A percentile compares a stretch with the other conserved stretches of the same genome.
These are phyloP conservation scores for Corynespora cassiicola DNA, from an alignment of 2,329 filamentous ascomycete genomes.

Conservation along the genomic window DNA sequence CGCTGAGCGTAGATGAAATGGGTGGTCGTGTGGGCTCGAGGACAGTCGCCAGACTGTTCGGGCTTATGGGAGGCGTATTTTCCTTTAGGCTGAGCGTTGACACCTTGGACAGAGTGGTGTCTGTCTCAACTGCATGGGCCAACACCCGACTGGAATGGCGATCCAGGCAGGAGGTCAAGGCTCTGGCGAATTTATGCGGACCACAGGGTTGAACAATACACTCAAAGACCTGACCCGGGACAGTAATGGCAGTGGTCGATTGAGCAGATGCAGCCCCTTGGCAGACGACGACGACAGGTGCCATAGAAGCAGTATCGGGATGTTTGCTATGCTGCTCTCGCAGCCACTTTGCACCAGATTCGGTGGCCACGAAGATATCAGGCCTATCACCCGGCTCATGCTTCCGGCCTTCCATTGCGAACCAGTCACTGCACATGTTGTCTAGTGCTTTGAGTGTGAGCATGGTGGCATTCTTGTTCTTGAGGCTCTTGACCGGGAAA, in stretches of 20 bases:
- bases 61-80: constrained; percentile 21
- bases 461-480: constrained; percentile 38
- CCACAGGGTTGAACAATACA: constrained; percentile 45
- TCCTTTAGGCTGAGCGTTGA: constrained; percentile 36
- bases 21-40: constrained; percentile 27
- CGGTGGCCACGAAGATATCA: constrained; percentile 40
- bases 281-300: constrained; percentile 42
- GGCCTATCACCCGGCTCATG: constrained; percentile 19
- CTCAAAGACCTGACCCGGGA: constrained; percentile 41
- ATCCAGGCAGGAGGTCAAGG: constrained; percentile 40
- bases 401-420: constrained; percentile 36
- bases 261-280: constrained; percentile 42
- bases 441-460: constrained; percentile 40
- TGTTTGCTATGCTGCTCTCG: constrained; percentile 32
- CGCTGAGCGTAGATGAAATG: constrained; percentile 35
- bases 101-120: constrained; percentile 21
- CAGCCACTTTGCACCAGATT: constrained; percentile 34
- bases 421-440: constrained; percentile 43
- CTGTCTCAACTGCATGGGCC: constrained; percentile 13
- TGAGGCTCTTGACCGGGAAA: constrained; percentile 33
- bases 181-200: constrained; percentile 47
- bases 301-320: constrained; percentile 19
- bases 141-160: constrained; percentile 31
- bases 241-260: constrained; percentile 41
- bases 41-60: constrained; percentile 8